Evolutionary conservation across 1,139 yeast genomes (phyloP).

Genomic region (Zygosaccharomyces pseudobailii): DNA sequence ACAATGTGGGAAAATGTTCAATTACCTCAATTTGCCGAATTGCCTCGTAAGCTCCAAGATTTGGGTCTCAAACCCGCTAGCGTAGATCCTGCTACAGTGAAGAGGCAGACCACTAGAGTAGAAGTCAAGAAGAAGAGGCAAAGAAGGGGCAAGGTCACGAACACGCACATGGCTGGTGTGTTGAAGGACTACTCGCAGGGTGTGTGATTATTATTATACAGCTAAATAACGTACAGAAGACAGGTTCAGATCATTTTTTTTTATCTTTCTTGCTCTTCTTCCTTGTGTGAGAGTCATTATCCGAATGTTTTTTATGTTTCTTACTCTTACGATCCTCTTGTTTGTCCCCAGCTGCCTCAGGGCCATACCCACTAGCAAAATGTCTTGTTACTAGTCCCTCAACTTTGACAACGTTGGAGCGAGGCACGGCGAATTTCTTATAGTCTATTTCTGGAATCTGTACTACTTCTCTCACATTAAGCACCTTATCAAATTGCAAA

Average conservation of each 20-base stretch:
- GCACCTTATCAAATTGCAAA: conserved; percentile 43
- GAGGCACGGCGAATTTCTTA: conserved; percentile 47
- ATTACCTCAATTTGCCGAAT: conserved; percentile 74
- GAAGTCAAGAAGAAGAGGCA: conserved; percentile 76
- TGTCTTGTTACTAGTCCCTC: conserved; percentile 64
- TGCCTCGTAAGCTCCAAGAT: conserved; percentile 73
- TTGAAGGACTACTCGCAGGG: conserved; percentile 68
- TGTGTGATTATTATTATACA: conserved; percentile 10
- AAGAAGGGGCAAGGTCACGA: conserved; percentile 89
- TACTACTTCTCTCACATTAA: conserved; percentile 55
- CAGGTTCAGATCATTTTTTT: conserved; percentile 29
- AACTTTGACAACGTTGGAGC: conserved; percentile 58
- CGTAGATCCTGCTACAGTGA: conserved; percentile 92
- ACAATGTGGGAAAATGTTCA: conserved; percentile 74
- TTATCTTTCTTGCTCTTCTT: conserved; percentile 27
- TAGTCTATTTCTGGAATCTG: conserved; percentile 58
- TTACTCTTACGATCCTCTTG: conserved; percentile 14
- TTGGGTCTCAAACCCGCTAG: conserved; percentile 93
- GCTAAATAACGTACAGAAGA: conserved; percentile 5
- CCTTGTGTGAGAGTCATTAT: conserved; percentile 8
- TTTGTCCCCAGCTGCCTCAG: conserved; percentile 35
- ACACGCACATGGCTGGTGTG: conserved; percentile 93
- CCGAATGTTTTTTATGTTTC: conserved; percentile 14
- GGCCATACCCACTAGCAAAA: conserved; percentile 77
- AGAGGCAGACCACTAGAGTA: conserved; percentile 49